Base-by-base conservation (phyloP, 345 rosid genomes). In the Acer yangbiense region DNA sequence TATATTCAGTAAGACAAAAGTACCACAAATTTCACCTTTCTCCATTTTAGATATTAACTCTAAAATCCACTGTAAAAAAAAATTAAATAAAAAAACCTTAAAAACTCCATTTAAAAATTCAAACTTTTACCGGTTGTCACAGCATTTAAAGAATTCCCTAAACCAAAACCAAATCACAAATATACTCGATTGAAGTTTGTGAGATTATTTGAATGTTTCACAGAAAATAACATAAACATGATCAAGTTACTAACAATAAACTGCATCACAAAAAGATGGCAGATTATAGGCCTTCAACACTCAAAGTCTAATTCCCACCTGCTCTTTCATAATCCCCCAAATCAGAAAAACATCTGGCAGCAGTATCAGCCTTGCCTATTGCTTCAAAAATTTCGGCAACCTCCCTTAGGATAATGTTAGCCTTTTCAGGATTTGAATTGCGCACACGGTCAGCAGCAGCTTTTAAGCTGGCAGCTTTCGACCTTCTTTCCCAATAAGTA, bases 321-420 rank as follows among this genome's bases (percentile, higher is more conserved):
- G 88, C 86, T 63, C 52, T 80, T 71, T 82, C 80, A 65, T 83
- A 88, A 60, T 86, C 86, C 54, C 77, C 77, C 54, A 85, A 57
- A 20, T 69, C 67, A 78, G 21, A 78, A 73, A 81, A 85, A 74
- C 92, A 85, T 68, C 84, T 82, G 0, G 90, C 92, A 2, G 88
- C 91, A 48, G 17, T 43, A 54, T 83, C 85, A 12, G 80, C 82
- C 75, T 78, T 78, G 29, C 88, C 89, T 43, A 89, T 88, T 4
- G 82, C 67, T 65, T 79, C 64, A 55, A 79, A 87, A 25, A 84
- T 77, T 63, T 81, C 82, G 39, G 89, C 90, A 52, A 90, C 92
- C 78, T 85, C 72, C 63, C 84, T 81, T 12, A 81, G 80, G 32
- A 64, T 50, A 67, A 17, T 44, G 44, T 77, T 76, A 60, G 88